A percentile compares a stretch with the other conserved stretches of the same genome.
These are phyloP conservation scores for Macadamia integrifolia DNA, from an alignment of 164 flowering plant species.

Conservation along the genomic window DNA sequence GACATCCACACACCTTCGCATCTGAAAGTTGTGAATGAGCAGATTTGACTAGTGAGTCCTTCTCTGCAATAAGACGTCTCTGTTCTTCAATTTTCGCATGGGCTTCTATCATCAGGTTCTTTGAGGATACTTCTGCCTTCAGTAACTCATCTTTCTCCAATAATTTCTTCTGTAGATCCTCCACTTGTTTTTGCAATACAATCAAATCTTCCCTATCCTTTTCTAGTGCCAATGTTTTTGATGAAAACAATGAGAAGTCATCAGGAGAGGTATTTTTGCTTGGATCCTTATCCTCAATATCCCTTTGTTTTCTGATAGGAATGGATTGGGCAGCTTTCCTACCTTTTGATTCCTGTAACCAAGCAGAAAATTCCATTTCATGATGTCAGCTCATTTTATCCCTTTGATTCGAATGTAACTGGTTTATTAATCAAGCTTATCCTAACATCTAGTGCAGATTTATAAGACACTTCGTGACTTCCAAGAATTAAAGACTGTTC, in stretches of 20 bases:
- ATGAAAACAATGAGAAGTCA: conserved; percentile 38
- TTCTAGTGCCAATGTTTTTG: conserved; percentile 39
- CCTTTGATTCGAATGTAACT: too few relatives aligned
- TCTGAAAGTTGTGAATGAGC: conserved; percentile 68
- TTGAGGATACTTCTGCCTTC: conserved; percentile 47
- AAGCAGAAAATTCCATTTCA: conserved; percentile 7
- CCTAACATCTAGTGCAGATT: too few relatives aligned
- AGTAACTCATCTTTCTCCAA: conserved; percentile 76
- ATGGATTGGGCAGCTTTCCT: conserved; percentile 57
- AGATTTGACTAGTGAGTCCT: conserved; percentile 65
- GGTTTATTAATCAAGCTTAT: too few relatives aligned
- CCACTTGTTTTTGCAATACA: conserved; percentile 56
- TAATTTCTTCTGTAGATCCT: conserved; percentile 59
- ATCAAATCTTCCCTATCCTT: conserved; percentile 67
- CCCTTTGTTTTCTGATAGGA: conserved; percentile 47
- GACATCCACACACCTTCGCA: conserved; percentile 51
- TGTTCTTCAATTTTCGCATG: conserved; percentile 45
- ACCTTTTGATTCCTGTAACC: conserved; percentile 51
- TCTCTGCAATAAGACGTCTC: conserved; percentile 47
- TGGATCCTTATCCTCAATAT: conserved; percentile 40
- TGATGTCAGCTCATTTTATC: too few relatives aligned
- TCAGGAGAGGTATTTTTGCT: conserved; percentile 33
- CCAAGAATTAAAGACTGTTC: too few relatives aligned
- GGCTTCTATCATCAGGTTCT: conserved; percentile 39
- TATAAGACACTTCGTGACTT: too few relatives aligned